Evolutionary conservation across 2,329 filamentous ascomycete genomes (phyloP).

Genomic region (Pseudogymnoascus sp.): DNA sequence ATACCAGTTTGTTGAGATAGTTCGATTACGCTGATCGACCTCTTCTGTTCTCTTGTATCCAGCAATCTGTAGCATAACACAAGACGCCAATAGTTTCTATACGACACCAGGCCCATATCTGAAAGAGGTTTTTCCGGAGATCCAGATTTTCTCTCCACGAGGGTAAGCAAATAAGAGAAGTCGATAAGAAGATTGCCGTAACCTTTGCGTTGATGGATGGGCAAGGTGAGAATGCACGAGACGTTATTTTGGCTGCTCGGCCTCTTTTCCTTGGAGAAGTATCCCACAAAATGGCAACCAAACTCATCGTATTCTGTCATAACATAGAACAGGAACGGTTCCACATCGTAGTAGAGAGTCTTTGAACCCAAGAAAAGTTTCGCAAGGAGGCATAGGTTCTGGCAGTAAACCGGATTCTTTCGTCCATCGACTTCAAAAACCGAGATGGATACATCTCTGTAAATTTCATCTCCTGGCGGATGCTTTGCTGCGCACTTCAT

Average conservation of each 20-base stretch:
- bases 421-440: conserved; percentile 97
- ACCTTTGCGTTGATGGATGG: conserved; percentile 93
- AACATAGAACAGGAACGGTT: conserved; percentile 95
- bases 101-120: conserved; percentile 95
- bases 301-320: conserved; percentile 89
- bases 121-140: conserved; percentile 96
- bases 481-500: conserved; percentile 94
- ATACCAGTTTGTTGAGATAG: conserved; percentile 89
- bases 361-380: conserved; percentile 99
- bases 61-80: conserved; percentile 80
- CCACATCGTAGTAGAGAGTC: conserved; percentile 95
- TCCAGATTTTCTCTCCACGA: conserved; percentile 86
- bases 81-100: conserved; percentile 93
- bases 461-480: conserved; percentile 95
- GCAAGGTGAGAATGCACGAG: conserved; percentile 90
- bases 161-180: conserved; percentile 93
- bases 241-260: conserved; percentile 94
- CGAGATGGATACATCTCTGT: conserved; percentile 80
- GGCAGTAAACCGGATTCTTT: conserved; percentile 97
- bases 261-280: conserved; percentile 97
- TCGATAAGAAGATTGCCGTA: conserved; percentile 96
- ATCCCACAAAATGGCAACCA: conserved; percentile 96
- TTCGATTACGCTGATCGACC: conserved; percentile 51
- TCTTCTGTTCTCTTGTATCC: conserved; percentile 46
- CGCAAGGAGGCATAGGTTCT: conserved; percentile 90